Percentiles rank a stretch among this genome's conserved stretches.
Evolutionary conservation across 345 rosid species (phyloP).

Genomic region (Rhodamnia argentea): DNA sequence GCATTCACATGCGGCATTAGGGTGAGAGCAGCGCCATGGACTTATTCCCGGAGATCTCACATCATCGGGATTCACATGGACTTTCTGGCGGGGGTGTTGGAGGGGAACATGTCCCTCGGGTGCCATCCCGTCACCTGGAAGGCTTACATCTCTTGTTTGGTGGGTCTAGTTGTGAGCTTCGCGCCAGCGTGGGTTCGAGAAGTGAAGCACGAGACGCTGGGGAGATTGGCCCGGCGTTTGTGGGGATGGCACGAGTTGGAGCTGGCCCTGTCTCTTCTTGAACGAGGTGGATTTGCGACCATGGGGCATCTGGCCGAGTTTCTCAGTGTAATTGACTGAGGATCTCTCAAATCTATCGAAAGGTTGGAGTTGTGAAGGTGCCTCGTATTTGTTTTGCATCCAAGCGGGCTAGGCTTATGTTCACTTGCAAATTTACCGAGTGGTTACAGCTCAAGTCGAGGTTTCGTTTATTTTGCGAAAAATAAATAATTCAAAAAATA

Average conservation of each 20-base stretch:
- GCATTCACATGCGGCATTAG: slow-evolving; percentile 30
- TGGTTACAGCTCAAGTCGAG: neutral
- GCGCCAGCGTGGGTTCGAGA: slow-evolving; percentile 45
- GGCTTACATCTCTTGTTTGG: slow-evolving; percentile 44
- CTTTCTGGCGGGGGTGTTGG: slow-evolving; percentile 35
- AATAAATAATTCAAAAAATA: neutral
- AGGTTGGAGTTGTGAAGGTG: neutral
- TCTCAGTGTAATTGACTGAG: slow-evolving; percentile 14
- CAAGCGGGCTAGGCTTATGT: neutral
- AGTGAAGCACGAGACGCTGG: slow-evolving; percentile 34
- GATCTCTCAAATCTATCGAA: neutral
- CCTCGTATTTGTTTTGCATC: neutral
- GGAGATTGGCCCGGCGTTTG: slow-evolving; percentile 36
- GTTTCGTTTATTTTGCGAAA: neutral
- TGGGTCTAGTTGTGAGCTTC: slow-evolving; percentile 30
- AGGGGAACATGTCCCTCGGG: slow-evolving; percentile 36
- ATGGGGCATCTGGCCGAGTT: slow-evolving; percentile 26
- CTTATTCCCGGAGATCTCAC: slow-evolving; percentile 10
- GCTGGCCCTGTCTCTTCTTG: slow-evolving; percentile 51
- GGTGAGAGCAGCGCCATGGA: slow-evolving; percentile 12
- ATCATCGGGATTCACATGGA: slow-evolving; percentile 35
- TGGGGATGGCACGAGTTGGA: slow-evolving; percentile 44
- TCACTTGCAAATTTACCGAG: neutral
- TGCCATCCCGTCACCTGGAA: slow-evolving; percentile 51
- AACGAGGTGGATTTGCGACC: slow-evolving; percentile 41